Evolutionary conservation across 2,329 filamentous ascomycete species (phyloP).

Genomic region (Talaromyces verruculosus): DNA sequence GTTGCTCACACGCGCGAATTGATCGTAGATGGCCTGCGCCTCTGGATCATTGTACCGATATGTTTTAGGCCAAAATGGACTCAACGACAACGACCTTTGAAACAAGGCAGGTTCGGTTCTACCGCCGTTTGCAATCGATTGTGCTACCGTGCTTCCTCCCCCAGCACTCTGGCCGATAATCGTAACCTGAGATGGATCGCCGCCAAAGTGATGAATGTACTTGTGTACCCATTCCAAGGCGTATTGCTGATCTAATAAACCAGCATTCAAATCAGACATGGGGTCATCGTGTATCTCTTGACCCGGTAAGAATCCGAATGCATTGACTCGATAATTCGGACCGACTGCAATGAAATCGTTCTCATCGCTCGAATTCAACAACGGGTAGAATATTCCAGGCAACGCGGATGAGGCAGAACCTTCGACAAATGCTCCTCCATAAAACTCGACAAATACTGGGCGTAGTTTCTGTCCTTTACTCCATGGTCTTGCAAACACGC

Average conservation of each 20-base stretch:
- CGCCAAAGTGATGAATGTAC: slow-evolving; percentile 33
- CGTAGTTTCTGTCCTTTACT: neutral
- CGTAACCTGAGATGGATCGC: slow-evolving; percentile 29
- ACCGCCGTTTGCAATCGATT: neutral
- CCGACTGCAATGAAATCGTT: neutral
- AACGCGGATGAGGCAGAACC: neutral
- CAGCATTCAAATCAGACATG: neutral
- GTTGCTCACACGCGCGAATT: neutral
- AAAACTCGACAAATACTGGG: neutral
- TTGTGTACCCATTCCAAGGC: slow-evolving; percentile 29
- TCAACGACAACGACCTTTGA: neutral
- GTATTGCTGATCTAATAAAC: slow-evolving; percentile 24
- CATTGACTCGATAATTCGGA: neutral
- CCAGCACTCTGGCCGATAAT: slow-evolving; percentile 32
- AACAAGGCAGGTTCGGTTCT: neutral
- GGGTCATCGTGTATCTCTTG: neutral
- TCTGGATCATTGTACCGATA: neutral
- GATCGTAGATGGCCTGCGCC: neutral
- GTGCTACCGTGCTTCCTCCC: slow-evolving; percentile 10
- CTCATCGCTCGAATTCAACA: neutral
- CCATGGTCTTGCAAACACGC: neutral
- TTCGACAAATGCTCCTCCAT: neutral
- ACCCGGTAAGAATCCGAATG: neutral
- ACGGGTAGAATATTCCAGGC: neutral
- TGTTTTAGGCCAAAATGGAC: neutral